Percentiles rank a stretch among this genome's conserved stretches.
Evolutionary conservation across 2,329 filamentous ascomycete species (phyloP).

Genomic region (Karstenula rhodostoma): DNA sequence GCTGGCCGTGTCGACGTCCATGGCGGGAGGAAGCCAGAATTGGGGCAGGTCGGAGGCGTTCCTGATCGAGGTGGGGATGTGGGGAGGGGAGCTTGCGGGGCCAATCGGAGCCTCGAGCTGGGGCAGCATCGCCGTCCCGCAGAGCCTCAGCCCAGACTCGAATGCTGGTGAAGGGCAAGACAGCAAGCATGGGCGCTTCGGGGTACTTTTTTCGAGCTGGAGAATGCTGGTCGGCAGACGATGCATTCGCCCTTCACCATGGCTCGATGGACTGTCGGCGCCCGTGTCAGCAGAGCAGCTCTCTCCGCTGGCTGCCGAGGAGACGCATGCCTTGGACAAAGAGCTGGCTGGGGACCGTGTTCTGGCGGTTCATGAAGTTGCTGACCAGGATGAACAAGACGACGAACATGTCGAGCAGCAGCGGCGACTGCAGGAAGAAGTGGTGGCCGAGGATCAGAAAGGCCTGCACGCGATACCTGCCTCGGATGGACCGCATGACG

Average conservation of each 20-base stretch:
- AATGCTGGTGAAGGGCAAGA: slow-evolving; percentile 13
- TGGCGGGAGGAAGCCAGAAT: slow-evolving; percentile 21
- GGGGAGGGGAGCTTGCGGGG: slow-evolving; percentile 26
- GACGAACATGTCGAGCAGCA: slow-evolving; percentile 44
- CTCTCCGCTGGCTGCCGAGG: slow-evolving; percentile 37
- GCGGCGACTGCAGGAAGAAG: slow-evolving; percentile 42
- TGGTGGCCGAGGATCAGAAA: slow-evolving; percentile 45
- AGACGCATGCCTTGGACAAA: slow-evolving; percentile 36
- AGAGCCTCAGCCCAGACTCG: slow-evolving; percentile 26
- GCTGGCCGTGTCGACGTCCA: slow-evolving; percentile 48
- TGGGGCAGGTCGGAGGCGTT: slow-evolving; percentile 22
- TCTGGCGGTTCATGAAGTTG: slow-evolving; percentile 46
- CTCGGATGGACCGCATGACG: slow-evolving; percentile 39
- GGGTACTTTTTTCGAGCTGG: neutral
- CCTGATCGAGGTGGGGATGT: slow-evolving; percentile 30
- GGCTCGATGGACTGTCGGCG: neutral
- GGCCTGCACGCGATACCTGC: slow-evolving; percentile 40
- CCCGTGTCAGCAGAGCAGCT: slow-evolving; percentile 12
- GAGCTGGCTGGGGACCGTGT: slow-evolving; percentile 39
- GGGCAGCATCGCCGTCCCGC: slow-evolving; percentile 14
- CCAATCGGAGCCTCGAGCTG: slow-evolving; percentile 38
- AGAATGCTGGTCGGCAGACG: neutral
- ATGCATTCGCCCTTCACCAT: neutral
- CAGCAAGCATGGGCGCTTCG: too few relatives aligned
- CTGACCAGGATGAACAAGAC: slow-evolving; percentile 47